Conservation (phyloP, 225 moss, liverwort and hornwort genomes). For the Antitrichia curtipendula region DNA sequence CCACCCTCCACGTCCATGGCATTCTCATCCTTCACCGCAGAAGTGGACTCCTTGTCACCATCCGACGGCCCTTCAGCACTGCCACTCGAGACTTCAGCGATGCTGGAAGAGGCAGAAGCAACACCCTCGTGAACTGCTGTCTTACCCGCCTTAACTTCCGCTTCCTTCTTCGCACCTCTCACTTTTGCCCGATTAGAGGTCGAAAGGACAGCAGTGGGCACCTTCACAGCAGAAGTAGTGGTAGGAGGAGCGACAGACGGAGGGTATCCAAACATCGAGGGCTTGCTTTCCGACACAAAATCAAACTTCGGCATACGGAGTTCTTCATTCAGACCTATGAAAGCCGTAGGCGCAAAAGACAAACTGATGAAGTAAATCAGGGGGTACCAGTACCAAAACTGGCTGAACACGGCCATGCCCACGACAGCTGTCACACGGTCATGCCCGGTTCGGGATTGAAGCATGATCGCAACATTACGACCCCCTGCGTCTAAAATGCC, state of each 20-base stretch:
- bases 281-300: slow-evolving; percentile 73
- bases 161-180: slow-evolving; percentile 68
- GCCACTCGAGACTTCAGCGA: slow-evolving; percentile 1
- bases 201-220: slow-evolving; percentile 85
- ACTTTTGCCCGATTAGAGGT: slow-evolving; percentile 85
- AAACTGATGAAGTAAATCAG: slow-evolving; percentile 87
- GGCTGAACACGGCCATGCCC: slow-evolving; percentile 98
- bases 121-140: slow-evolving; percentile 16
- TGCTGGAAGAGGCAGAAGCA: slow-evolving; percentile 12
- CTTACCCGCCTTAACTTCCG: slow-evolving; percentile 38
- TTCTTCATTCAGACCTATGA: slow-evolving; percentile 88
- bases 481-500: slow-evolving; percentile 93
- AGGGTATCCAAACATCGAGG: slow-evolving; percentile 83
- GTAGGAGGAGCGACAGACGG: slow-evolving; percentile 85
- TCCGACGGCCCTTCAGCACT: neutral
- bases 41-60: slow-evolving; percentile 33
- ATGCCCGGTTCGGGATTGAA: slow-evolving; percentile 91
- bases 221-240: slow-evolving; percentile 68
- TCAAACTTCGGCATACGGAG: slow-evolving; percentile 91
- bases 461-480: slow-evolving; percentile 92
- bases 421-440: slow-evolving; percentile 93
- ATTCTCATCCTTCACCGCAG: slow-evolving; percentile 51
- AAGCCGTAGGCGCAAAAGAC: slow-evolving; percentile 87
- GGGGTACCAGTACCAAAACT: slow-evolving; percentile 99
- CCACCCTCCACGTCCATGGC: slow-evolving; percentile 77